These are phyloP conservation scores for Heimioporus retisporus DNA, from an alignment of 1,284 basidiomycete genomes.

Conservation along the genomic window DNA sequence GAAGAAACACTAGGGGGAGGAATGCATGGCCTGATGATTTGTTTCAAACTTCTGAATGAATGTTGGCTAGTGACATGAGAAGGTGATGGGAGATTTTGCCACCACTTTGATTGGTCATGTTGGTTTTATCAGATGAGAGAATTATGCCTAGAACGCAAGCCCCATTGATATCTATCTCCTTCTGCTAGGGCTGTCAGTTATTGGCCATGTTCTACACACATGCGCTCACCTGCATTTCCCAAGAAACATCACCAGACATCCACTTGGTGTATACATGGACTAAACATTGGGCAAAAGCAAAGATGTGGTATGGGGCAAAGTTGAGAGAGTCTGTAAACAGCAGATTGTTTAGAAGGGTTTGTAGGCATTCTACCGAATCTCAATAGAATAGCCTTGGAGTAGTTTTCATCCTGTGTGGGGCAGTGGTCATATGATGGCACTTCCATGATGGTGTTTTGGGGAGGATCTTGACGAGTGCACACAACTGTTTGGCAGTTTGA, in stretches of 20 bases:
- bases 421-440: background rate
- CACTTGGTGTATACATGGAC: slow-evolving; percentile 11
- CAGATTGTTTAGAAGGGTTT: background rate
- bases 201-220: no score
- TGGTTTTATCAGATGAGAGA: slow-evolving; percentile 26
- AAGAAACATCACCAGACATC: slow-evolving; percentile 14
- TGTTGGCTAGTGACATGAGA: slow-evolving; percentile 45
- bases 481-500: background rate
- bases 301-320: background rate
- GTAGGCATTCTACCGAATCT: slow-evolving; percentile 4
- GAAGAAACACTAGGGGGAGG: slow-evolving; percentile 41
- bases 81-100: slow-evolving; percentile 43
- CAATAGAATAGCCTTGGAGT: slow-evolving; percentile 1
- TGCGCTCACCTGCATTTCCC: slow-evolving; percentile 16
- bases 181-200: no score
- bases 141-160: slow-evolving; percentile 29
- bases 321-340: background rate
- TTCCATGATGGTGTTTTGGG: slow-evolving; percentile 6
- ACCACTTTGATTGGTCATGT: slow-evolving; percentile 39
- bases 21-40: slow-evolving; percentile 42
- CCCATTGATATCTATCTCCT: background rate
- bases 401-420: slow-evolving; percentile 1
- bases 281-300: slow-evolving; percentile 1
- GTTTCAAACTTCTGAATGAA: slow-evolving; percentile 37
- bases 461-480: background rate